Percentiles rank a stretch among this genome's conserved stretches.
Evolutionary conservation across 2,329 filamentous ascomycete species (phyloP).

Genomic region (Conoideocrella luteorostrata): DNA sequence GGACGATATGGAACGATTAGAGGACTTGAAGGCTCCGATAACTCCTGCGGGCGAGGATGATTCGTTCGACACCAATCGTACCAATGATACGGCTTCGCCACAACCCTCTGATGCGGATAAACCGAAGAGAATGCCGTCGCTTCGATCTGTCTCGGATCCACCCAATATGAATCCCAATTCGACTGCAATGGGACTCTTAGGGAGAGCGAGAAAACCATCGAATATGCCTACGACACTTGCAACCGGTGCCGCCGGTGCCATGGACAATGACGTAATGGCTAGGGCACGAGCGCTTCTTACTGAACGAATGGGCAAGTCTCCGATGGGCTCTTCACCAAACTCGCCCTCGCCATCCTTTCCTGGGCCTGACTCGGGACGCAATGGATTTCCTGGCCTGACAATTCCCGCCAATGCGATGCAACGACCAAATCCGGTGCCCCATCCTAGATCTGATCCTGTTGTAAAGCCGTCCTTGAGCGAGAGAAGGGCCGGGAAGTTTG

Average conservation of each 20-base stretch:
- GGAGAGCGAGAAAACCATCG: constrained; percentile 51
- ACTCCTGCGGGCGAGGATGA: constrained; percentile 37
- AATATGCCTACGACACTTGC: constrained; percentile 31
- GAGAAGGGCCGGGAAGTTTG: constrained; percentile 48
- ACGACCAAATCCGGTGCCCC: constrained; percentile 41
- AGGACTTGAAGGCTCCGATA: constrained; percentile 28
- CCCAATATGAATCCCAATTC: constrained; percentile 71
- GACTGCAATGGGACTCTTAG: constrained; percentile 73
- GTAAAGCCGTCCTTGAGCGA: constrained; percentile 58
- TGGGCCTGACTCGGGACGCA: constrained; percentile 28
- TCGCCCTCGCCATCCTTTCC: constrained; percentile 26
- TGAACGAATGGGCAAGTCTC: constrained; percentile 36
- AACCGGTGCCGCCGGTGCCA: constrained; percentile 20
- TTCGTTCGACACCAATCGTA: constrained; percentile 21
- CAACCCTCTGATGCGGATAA: constrained; percentile 29
- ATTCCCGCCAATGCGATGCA: constrained; percentile 34
- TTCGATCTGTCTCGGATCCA: constrained; percentile 55
- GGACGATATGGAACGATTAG: constrained; percentile 34
- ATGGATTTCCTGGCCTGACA: constrained; percentile 38
- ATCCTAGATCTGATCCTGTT: constrained; percentile 47
- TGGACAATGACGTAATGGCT: constrained; percentile 38
- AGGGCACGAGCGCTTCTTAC: constrained; percentile 42
- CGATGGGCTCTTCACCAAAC: constrained; percentile 20
- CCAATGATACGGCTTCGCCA: constrained; percentile 42
- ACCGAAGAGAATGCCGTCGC: constrained; percentile 49